Evolutionary conservation across 192 early-diverging fungal genomes (phyloP), one percentile per base, ranked within the genome.

Genomic region (Geranomyces variabilis): DNA sequence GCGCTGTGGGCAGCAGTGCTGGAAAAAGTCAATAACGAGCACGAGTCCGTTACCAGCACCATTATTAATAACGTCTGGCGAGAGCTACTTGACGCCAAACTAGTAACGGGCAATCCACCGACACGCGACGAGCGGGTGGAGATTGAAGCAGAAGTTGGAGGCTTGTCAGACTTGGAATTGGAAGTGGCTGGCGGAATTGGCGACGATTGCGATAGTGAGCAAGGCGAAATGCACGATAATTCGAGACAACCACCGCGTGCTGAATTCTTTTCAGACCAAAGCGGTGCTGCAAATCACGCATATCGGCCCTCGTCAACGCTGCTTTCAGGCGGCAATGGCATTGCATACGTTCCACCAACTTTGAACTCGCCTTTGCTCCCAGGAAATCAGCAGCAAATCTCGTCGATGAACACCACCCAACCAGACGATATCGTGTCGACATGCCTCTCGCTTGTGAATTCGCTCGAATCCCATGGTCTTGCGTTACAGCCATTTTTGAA

Each of bases 1-100:
- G 76, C 45, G 12, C 80, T 86, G 22, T 86, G 84, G 84, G 63
- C 63, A 26, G 21, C 76, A 1, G 78, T 76, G 10, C 69, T 80
- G 14, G 36, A 9, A 19, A 75, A 70, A 41, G 66, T 80, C 30
- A 67, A 74, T 34, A 69, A 76, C 53, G 76, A 82, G 28, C 68
- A 77, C 24, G 83, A 84, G 59, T 24, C 68, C 53, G 70, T 79
- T 43, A 82, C 83, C 4, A 71, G 67, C 28, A 76, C 80, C 44
- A 69, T 80, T n/a, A 73, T 84, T 66, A 71, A 69, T n/a, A 33
- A 28, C 8, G 67, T 81, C 1, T 81, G 83, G 79, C 29, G 22
- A 24, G 75, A 78, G 36, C 58, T 83, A n/a, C 21, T 83, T n/a
- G 76, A 68, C n/a, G n/a, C 8, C 9, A 49, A 49, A 7, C 28